These are phyloP conservation scores for Hemisphaericaspora lyxosophila DNA, from an alignment of 1,139 yeast genomes.

Conservation along the genomic window DNA sequence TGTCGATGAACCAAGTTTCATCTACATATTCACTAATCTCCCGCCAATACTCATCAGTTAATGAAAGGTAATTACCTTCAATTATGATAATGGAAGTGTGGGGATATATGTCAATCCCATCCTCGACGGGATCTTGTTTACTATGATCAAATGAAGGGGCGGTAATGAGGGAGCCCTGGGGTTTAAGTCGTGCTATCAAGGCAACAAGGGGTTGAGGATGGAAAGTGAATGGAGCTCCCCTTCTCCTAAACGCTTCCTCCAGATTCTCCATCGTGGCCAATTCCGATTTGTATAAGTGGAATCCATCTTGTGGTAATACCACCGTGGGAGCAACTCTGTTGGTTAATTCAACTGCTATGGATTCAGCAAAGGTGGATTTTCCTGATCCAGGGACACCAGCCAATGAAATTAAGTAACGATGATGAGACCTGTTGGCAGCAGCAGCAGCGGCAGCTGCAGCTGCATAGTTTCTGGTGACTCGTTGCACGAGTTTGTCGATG, in stretches of 20 bases:
- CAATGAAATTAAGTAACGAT: conserved; percentile 56
- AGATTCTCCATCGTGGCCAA: conserved; percentile 55
- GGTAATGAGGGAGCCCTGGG: conserved; percentile 24
- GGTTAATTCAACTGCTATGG: conserved; percentile 20
- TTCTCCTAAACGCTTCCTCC: conserved; percentile 53
- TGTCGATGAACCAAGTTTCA: conserved; percentile 48
- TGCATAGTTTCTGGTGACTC: too few species aligned
- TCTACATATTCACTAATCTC: conserved; percentile 36
- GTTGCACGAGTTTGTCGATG: too few species aligned
- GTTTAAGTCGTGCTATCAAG: conserved; percentile 22
- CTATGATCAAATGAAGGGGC: conserved; percentile 81
- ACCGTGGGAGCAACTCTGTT: conserved; percentile 17
- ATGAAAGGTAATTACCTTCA: conserved; percentile 64
- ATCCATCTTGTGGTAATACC: conserved; percentile 71
- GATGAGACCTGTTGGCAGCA: too few species aligned
- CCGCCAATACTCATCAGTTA: conserved; percentile 53
- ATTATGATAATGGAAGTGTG: conserved; percentile 52
- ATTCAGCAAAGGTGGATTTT: conserved; percentile 63
- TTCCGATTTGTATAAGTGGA: conserved; percentile 63
- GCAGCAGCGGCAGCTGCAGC: too few species aligned
- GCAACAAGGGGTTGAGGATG: conserved; percentile 49
- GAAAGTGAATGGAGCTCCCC: conserved; percentile 89
- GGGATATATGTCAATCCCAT: conserved; percentile 45
- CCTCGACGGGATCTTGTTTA: conserved; percentile 61
- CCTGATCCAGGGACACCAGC: conserved; percentile 87